These are phyloP conservation scores for Rhododendron kiyosumense DNA, from an alignment of 148 eudicot species.

Conservation along the genomic window DNA sequence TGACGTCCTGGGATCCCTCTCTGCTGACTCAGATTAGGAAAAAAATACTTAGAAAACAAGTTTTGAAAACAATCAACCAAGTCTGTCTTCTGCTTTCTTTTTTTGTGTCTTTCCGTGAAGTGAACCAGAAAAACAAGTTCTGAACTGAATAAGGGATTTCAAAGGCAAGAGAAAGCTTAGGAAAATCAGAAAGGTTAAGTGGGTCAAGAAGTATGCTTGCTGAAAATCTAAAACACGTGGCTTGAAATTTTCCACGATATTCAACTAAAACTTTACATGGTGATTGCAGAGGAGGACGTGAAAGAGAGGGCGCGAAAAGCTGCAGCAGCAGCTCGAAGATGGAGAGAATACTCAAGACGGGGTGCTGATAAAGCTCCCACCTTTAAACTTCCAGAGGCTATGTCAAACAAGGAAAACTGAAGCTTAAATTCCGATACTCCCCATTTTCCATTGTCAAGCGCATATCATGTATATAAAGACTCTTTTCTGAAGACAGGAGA, in stretches of 20 bases:
- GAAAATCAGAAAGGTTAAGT: background rate
- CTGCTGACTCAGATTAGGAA: background rate
- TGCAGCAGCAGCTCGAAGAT: conserved; percentile 93
- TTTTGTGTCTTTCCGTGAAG: background rate
- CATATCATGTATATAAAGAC: background rate
- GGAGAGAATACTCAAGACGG: conserved; percentile 89
- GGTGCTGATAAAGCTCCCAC: conserved; percentile 80
- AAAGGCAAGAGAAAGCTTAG: background rate
- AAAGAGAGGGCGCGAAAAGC: conserved; percentile 76
- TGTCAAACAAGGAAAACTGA: conserved; percentile 52
- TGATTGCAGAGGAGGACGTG: conserved; percentile 69
- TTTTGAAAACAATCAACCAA: background rate
- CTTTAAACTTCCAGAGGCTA: conserved; percentile 74
- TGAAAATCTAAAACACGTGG: background rate
- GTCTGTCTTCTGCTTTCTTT: background rate
- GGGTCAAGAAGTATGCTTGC: background rate
- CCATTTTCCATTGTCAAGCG: background rate
- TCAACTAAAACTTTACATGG: background rate
- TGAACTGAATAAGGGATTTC: background rate
- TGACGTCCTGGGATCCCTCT: background rate
- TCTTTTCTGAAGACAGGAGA: background rate
- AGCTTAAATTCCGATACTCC: conserved; percentile 6
- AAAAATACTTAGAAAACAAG: background rate
- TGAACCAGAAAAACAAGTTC: background rate
- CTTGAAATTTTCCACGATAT: background rate